Conservation (phyloP, 1,139 yeast species). For the Entelexis sorbosivorans region DNA sequence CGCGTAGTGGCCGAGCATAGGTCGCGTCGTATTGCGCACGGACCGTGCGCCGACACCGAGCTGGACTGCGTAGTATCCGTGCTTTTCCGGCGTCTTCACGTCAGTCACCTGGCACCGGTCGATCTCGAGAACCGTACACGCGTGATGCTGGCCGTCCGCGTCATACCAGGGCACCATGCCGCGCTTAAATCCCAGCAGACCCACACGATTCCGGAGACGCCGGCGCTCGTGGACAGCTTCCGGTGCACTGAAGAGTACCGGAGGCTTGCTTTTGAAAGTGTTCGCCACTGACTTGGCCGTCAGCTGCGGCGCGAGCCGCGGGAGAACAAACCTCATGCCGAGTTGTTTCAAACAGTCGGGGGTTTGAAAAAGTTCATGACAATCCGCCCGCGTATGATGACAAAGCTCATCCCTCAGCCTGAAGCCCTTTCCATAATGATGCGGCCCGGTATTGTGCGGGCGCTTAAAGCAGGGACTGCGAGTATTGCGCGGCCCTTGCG, state of each 20-base stretch:
- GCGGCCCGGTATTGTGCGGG: background rate
- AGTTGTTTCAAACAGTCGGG: background rate
- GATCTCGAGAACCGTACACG: constrained; percentile 68
- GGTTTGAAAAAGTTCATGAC: background rate
- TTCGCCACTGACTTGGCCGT: constrained; percentile 29
- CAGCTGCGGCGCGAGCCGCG: constrained; percentile 27
- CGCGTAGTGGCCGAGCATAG: constrained; percentile 66
- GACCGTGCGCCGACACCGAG: constrained; percentile 73
- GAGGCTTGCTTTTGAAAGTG: constrained; percentile 28
- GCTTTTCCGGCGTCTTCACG: constrained; percentile 53
- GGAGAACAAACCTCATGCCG: constrained; percentile 13
- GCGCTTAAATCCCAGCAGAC: constrained; percentile 67
- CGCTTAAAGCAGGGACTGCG: background rate
- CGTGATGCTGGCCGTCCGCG: constrained; percentile 41
- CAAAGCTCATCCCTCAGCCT: background rate
- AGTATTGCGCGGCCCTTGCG: background rate
- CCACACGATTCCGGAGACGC: constrained; percentile 63
- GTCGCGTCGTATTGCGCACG: constrained; percentile 50
- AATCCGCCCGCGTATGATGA: background rate
- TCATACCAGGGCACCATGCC: constrained; percentile 87
- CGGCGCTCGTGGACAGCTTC: constrained; percentile 36
- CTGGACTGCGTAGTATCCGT: constrained; percentile 79
- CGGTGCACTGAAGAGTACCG: constrained; percentile 31
- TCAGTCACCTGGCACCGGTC: constrained; percentile 78
- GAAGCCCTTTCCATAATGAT: background rate